Percentiles rank a stretch among this genome's conserved stretches.
Evolutionary conservation across 139 green algal species (phyloP).

Genomic region (Chlorella sp.): DNA sequence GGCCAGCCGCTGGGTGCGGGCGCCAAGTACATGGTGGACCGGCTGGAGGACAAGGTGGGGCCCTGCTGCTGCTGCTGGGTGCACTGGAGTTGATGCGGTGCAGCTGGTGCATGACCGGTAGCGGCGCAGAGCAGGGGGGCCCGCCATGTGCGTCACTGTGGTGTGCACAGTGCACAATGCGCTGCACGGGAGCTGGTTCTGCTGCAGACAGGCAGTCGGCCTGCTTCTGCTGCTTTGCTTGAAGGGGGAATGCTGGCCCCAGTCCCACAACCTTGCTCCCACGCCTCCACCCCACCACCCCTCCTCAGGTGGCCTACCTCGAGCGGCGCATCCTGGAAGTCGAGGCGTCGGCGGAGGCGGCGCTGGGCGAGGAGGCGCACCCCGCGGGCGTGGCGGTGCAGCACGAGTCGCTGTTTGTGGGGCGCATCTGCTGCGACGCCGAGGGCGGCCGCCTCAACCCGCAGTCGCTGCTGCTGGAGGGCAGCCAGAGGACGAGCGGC

Average conservation of each 20-base stretch:
- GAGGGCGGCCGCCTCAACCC: constrained; percentile 70
- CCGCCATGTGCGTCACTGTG: too few species aligned
- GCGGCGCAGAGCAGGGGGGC: too few species aligned
- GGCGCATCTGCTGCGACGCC: constrained; percentile 72
- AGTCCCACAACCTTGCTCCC: neutral
- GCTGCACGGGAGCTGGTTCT: too few species aligned
- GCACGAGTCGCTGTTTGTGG: constrained; percentile 68
- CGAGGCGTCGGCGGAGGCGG: constrained; percentile 36
- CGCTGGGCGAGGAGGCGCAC: constrained; percentile 23
- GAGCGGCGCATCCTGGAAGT: constrained; percentile 54
- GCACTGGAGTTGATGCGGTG: too few species aligned
- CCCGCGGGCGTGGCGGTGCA: constrained; percentile 54
- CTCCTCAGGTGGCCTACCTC: constrained; percentile 50
- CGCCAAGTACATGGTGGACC: constrained; percentile 55
- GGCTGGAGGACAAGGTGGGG: constrained; percentile 61
- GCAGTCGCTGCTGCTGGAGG: constrained; percentile 80
- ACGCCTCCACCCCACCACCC: neutral
- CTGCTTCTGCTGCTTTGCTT: too few species aligned
- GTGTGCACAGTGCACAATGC: too few species aligned
- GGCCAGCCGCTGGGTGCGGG: neutral
- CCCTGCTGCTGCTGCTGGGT: neutral
- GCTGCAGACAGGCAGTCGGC: too few species aligned
- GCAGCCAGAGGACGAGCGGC: constrained; percentile 52
- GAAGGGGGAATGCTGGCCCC: too few species aligned
- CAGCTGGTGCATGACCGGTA: too few species aligned